Evolutionary conservation across 169 alveolate species (phyloP), one percentile per base, ranked within the genome.

Genomic region (Plasmodium relictum): DNA sequence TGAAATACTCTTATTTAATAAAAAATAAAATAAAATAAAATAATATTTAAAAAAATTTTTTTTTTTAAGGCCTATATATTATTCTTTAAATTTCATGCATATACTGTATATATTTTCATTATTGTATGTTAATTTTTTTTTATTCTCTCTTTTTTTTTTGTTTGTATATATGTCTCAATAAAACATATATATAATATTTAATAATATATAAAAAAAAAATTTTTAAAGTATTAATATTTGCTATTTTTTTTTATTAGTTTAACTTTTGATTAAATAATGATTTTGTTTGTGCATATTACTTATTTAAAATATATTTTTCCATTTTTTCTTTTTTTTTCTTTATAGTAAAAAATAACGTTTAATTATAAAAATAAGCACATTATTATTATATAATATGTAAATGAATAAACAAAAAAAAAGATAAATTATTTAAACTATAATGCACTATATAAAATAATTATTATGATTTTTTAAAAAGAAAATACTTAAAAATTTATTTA

Each of bases 271-370:
- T 54, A 62, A 66, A 52, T 58, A 37, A 50, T 76, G 88, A 76
- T 76, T 76, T 62, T 76, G 73, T 76, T 63, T 76, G 52, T 18
- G 73, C 61, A 66, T 56, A 12, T 68, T 62, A 42, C 41, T 8
- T 63, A 48, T 50, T 48, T 62, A 76, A 54, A 63, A 9, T 26
- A 45, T 4, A 20, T 31, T 42, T 22, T 26, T 8, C 39, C 56
- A 54, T 73, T 73, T 26, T 73, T 62, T 58, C 41, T 45, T 39
- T 73, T 56, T 52, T 73, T 52, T 31, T 3, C 39, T 31, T 31
- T 31, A 31, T 31, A 31, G 3, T 31, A 31, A 31, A 31, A 31
- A 31, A 31, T 31, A 31, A 31, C 39, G 3, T 31, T 31, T 31
- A 31, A 31, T n/a, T n/a, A n/a, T 31, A 31, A 31, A 31, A 31